A percentile compares a stretch with the other conserved stretches of the same genome.
These are phyloP conservation scores for Byssothecium circinans DNA, from an alignment of 2,329 filamentous ascomycete genomes.

Conservation along the genomic window DNA sequence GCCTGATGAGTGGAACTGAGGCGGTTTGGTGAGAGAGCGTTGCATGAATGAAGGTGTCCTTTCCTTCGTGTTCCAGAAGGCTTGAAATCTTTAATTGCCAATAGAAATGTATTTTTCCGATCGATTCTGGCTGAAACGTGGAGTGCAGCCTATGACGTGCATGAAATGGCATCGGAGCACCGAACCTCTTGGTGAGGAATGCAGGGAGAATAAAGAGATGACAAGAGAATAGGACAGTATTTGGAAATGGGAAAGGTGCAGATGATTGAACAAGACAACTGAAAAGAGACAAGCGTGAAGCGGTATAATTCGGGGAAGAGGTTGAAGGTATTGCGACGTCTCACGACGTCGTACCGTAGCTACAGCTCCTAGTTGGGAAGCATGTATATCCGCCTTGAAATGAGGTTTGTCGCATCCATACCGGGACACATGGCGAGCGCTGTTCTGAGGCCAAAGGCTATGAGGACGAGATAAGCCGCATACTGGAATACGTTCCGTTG, in stretches of 20 bases:
- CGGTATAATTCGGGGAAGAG: neutral
- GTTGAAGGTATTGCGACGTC: neutral
- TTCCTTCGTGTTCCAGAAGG: constrained; percentile 14
- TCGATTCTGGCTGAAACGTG: constrained; percentile 17
- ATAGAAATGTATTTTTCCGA: constrained; percentile 2
- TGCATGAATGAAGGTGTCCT: constrained; percentile 10
- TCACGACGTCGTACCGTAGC: neutral
- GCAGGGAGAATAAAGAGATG: neutral
- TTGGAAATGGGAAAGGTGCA: too few relatives aligned
- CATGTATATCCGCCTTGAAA: constrained; percentile 3
- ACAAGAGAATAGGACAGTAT: neutral
- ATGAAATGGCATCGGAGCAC: neutral
- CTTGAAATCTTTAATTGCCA: constrained; percentile 8
- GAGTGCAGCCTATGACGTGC: constrained; percentile 1
- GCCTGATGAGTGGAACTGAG: constrained; percentile 1
- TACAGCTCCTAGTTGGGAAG: neutral
- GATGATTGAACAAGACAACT: too few relatives aligned
- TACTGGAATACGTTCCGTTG: neutral
- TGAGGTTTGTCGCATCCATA: constrained; percentile 1
- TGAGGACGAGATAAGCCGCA: constrained; percentile 5
- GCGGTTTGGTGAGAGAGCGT: neutral
- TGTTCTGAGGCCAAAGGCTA: neutral
- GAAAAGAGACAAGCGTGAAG: too few relatives aligned
- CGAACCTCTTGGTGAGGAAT: neutral
- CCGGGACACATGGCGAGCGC: neutral